Evolutionary conservation across 2,329 filamentous ascomycete species (phyloP), one percentile per base, ranked within the genome.

Genomic region (Ilyonectria destructans): DNA sequence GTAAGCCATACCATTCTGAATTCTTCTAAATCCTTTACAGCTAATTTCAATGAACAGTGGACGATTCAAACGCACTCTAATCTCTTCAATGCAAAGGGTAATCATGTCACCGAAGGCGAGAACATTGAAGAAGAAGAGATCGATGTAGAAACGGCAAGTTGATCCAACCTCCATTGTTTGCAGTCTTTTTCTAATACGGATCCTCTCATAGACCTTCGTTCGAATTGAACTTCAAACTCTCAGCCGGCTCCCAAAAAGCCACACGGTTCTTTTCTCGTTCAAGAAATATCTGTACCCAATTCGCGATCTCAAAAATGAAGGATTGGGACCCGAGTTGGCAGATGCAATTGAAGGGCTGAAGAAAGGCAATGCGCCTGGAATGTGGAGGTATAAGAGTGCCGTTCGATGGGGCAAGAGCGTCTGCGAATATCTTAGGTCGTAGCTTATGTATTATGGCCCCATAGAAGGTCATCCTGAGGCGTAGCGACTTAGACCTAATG

Each of bases 241-340:
- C 40, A 85, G 81, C 2, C 81, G 87, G 1, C 79, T 89, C 9
- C 86, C 86, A 0, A 72, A 80, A 65, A 86, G 84, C 0, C 74
- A 75, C 7, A 83, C 84, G 0, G 75, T 88, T 2, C 73, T 88
- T 9, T 89, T 89, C 74, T 86, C 85, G 10, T 87, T 89, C 80
- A 88, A 88, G 77, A 88, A 87, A 0, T 87, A 87, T 67, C 65
- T 87, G 26, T 88, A 87, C 56, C 82, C 84, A 0, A 64, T 89
- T 0, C 68, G 74, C 6, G 81, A 86, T 1, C 80, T 89, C 71
- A 87, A 85, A 71, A 78, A 74, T 0, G 86, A 88, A 56, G 86
- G 85, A 0, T 74, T 83, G 2, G 87, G 86, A 0, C 79, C 78
- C 2, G 75, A 82, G 45, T 75, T 89, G 10, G 86, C 86, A 0